phyloP scores from a whole-genome alignment of 495 filamentous ascomycete species.

The Daldinia grandis region DNA sequence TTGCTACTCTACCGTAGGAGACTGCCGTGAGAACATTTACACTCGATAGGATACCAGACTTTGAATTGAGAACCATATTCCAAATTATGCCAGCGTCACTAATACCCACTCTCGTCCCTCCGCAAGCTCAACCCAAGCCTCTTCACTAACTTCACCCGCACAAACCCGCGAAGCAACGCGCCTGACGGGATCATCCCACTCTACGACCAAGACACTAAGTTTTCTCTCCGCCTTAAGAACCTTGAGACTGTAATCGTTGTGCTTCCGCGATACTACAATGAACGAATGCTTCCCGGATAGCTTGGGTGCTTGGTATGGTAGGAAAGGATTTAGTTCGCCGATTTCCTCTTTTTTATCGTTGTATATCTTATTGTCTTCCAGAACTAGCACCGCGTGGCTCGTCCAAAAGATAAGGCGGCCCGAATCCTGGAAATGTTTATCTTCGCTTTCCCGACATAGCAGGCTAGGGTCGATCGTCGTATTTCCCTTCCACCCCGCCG shows the following conservation, averaged over 20 bases:
- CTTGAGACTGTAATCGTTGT: slow-evolving; percentile 12
- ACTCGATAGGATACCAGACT: too few relatives aligned
- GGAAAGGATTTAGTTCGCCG: slow-evolving; percentile 9
- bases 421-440: slow-evolving; percentile 24
- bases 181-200: slow-evolving; percentile 17
- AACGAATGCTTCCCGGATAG: slow-evolving; percentile 14
- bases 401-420: slow-evolving; percentile 32
- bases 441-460: not conserved
- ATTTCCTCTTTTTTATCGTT: slow-evolving; percentile 10
- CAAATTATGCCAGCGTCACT: slow-evolving; percentile 7
- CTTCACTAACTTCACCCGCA: slow-evolving; percentile 2
- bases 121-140: slow-evolving; percentile 17
- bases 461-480: slow-evolving; percentile 12
- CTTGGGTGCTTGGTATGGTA: slow-evolving; percentile 1
- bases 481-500: slow-evolving; percentile 15
- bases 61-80: not conserved
- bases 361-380: slow-evolving; percentile 17
- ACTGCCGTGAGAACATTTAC: too few relatives aligned
- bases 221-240: slow-evolving; percentile 22
- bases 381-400: slow-evolving; percentile 20
- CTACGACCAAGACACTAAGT: slow-evolving; percentile 9
- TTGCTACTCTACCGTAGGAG: too few relatives aligned
- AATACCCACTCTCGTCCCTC: slow-evolving; percentile 22
- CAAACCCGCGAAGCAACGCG: slow-evolving; percentile 17
- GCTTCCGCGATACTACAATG: slow-evolving; percentile 19